phyloP scores from a whole-genome alignment of 768 basidiomycete genomes.

The Lactifluus pinguis region DNA sequence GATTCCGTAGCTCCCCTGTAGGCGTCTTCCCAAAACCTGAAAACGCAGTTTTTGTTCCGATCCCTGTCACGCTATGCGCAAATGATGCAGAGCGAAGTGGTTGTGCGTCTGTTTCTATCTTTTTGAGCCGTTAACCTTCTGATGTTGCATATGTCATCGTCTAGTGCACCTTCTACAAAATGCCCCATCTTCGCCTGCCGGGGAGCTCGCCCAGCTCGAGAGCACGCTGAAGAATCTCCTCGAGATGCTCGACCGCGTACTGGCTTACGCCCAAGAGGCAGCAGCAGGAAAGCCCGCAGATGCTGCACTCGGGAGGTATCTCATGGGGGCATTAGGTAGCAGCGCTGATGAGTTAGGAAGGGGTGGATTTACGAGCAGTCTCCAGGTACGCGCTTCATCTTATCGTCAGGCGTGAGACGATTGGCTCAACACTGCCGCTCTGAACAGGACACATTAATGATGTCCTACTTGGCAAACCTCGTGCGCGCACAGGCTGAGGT shows the following conservation, averaged over 20 bases:
- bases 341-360: constrained; percentile 63
- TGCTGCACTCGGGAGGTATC: constrained; percentile 78
- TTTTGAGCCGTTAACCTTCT: not conserved
- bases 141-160: not conserved
- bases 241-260: constrained; percentile 75
- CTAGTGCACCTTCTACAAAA: constrained; percentile 64
- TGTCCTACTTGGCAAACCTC: constrained; percentile 89
- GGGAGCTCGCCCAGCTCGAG: constrained; percentile 67
- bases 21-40: constrained; percentile 86
- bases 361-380: constrained; percentile 63
- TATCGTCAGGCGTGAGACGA: constrained; percentile 3
- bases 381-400: constrained; percentile 46
- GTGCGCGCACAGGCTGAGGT: constrained; percentile 91
- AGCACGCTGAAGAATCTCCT: constrained; percentile 61
- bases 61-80: constrained; percentile 80
- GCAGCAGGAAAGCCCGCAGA: constrained; percentile 73
- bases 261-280: constrained; percentile 75
- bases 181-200: constrained; percentile 40
- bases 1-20: constrained; percentile 59
- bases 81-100: constrained; percentile 79
- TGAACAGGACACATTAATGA: constrained; percentile 80
- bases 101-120: constrained; percentile 40
- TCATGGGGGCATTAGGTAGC: constrained; percentile 79
- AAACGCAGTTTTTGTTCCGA: constrained; percentile 90
- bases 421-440: constrained; percentile 10